A percentile compares a stretch with the other conserved stretches of the same genome.
Conservation (phyloP, 2,329 filamentous ascomycete genomes). For the Dryadomyces sulphureus region DNA sequence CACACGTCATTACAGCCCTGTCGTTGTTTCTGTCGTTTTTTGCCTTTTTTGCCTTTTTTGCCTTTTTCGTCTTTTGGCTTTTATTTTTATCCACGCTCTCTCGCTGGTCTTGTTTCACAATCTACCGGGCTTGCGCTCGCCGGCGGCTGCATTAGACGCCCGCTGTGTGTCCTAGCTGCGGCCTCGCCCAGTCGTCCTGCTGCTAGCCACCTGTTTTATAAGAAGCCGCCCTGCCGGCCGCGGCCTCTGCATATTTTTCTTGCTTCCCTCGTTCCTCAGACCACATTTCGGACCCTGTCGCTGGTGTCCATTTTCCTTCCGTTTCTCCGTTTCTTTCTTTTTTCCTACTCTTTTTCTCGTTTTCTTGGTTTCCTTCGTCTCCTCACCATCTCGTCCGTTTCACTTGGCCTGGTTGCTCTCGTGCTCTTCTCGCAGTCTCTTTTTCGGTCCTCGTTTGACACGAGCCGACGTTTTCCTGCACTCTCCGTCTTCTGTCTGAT, state of each 20-base stretch:
- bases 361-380: too few species aligned
- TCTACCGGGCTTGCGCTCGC: not conserved
- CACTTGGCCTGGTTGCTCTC: too few species aligned
- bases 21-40: not conserved
- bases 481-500: not conserved
- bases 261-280: not conserved
- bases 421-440: too few species aligned
- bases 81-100: not conserved
- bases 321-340: slow-evolving; percentile 14
- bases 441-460: slow-evolving; percentile 25
- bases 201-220: not conserved
- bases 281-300: not conserved
- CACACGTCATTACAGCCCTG: too few species aligned
- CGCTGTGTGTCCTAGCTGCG: not conserved
- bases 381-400: not conserved
- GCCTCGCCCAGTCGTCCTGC: not conserved
- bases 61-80: slow-evolving; percentile 15
- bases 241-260: not conserved
- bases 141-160: slow-evolving; percentile 4
- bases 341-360: not conserved
- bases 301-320: slow-evolving; percentile 11
- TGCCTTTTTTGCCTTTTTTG: not conserved
- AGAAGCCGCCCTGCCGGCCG: slow-evolving; percentile 10
- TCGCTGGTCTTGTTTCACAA: not conserved
- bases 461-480: slow-evolving; percentile 15